Evolutionary conservation across 257 asterid genomes (phyloP), one percentile per base, ranked within the genome.

Genomic region (Primulina huaijiensis): DNA sequence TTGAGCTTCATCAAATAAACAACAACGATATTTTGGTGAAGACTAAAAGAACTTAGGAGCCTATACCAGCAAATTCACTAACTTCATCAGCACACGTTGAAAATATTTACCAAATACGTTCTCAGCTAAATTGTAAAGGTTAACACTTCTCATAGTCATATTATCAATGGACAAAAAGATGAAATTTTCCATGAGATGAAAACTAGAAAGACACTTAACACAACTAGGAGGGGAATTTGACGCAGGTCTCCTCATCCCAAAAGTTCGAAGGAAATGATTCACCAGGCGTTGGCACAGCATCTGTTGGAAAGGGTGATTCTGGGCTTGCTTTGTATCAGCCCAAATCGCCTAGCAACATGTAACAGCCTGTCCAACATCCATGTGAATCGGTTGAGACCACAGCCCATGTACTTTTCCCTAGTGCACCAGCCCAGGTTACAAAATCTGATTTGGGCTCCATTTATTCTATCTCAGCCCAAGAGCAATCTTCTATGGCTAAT

Each of bases 1-100:
- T 94, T 88, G 99, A 75, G 99, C 99, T 94, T 79, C 90, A 87
- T 37, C 76, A 74, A 78, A 71, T 52, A 75, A 69, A 69, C 64
- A 40, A 34, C 67, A 60, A 79, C 75, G 75, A 84, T 65, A 81
- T 65, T 73, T 60, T 53, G 72, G 67, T 40, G 59, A 53, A 64
- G 63, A 76, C 43, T 33, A 53, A 63, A 63, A 23, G 19, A 62
- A 72, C 38, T 1, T 70, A 70, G 9, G 46, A 27, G 16, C 29
- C 19, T 23, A 34, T 53, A 60, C 69, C 68, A 56, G 52, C 64
- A 60, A 61, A 4, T 30, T 33, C 53, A 46, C 62, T 7, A 70
- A 65, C 46, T n/a, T 56, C 10, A n/a, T 33, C 8, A 59, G 60
- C 21, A 62, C 17, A 9, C 11, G 20, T 8, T 27, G 55, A 64